Percentiles rank a stretch among this genome's conserved stretches.
These are phyloP conservation scores for Cercospora zeae-maydis DNA, from an alignment of 2,329 filamentous ascomycete species.

Conservation along the genomic window DNA sequence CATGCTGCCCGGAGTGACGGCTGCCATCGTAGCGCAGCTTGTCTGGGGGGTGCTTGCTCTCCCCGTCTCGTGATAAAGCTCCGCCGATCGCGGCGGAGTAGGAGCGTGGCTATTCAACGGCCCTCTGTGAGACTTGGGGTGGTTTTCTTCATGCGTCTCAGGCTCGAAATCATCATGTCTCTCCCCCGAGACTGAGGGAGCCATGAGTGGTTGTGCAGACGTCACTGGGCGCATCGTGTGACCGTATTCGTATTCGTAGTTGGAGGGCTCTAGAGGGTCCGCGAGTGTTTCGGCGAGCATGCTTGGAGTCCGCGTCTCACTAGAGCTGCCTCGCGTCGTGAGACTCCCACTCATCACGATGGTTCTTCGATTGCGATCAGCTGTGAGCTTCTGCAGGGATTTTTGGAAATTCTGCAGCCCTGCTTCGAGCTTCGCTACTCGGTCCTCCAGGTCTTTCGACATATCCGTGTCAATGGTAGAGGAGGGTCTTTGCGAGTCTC, in stretches of 20 bases:
- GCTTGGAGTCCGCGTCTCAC: constrained; percentile 32
- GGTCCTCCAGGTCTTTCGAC: constrained; percentile 35
- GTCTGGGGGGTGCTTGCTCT: constrained; percentile 3
- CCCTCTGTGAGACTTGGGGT: background rate
- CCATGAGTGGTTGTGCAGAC: constrained; percentile 23
- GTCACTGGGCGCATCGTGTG: constrained; percentile 25
- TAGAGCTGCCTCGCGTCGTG: constrained; percentile 18
- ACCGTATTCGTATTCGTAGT: constrained; percentile 26
- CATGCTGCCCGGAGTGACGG: constrained; percentile 6
- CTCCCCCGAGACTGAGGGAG: constrained; percentile 9
- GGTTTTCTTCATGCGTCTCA: background rate
- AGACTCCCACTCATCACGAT: constrained; percentile 29
- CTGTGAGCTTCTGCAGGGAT: constrained; percentile 33
- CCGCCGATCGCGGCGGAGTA: background rate
- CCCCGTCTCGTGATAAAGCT: background rate
- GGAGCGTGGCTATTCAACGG: constrained; percentile 9
- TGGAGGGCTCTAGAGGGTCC: constrained; percentile 19
- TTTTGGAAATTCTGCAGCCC: constrained; percentile 35
- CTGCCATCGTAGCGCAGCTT: constrained; percentile 15
- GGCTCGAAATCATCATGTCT: background rate
- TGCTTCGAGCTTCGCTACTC: constrained; percentile 36
- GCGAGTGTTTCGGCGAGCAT: constrained; percentile 35
- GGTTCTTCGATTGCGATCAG: constrained; percentile 33
- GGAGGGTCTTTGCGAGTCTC: constrained; percentile 13
- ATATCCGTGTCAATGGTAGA: constrained; percentile 22